Evolutionary conservation across 2,329 filamentous ascomycete species (phyloP), one percentile per base, ranked within the genome.

Genomic region (Fusarium sp.): DNA sequence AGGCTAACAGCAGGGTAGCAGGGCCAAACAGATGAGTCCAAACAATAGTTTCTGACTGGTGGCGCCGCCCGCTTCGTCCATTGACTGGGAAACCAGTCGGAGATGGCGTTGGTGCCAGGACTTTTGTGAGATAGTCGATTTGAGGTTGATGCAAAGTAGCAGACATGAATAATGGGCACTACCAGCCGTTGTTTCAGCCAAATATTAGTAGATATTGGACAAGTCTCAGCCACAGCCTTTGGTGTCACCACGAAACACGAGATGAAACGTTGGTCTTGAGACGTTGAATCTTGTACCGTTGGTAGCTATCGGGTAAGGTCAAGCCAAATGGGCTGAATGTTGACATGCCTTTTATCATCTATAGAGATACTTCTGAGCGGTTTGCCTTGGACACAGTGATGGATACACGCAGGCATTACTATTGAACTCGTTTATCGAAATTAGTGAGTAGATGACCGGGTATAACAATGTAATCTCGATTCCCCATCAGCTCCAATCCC

Each of bases 1-100:
- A 23, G 23, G 6, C 23, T 23, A 23, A 23, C 23, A 23, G 23
- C 23, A 23, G 23, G 23, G 23, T 23, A 23, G 23, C 23, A 6
- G 23, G 23, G 23, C 23, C 23, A 23, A 23, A 20, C 20, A 20
- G 20, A 20, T 20, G 20, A 59, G 44, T 28, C 46, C 38, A 61
- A 53, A 47, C 57, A 55, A 47, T 47, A 36, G 33, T 28, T 54
- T 30, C 40, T 4, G 9, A n/a, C n/a, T 55, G 59, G 41, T 41
- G 59, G 59, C 41, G 57, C 57, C 59, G 54, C 47, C 59, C 59
- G 59, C 59, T 55, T 62, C 34, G 16, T 5, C 30, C 36, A 42
- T 47, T 44, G 41, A 62, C 28, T 47, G 12, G 57, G 46, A 37
- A 36, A 37, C 47, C 47, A 49, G 51, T 47, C 16, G 34, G 26